Evolutionary conservation across 306 rosid genomes (phyloP).

Genomic region (Adenanthera pavonina): DNA sequence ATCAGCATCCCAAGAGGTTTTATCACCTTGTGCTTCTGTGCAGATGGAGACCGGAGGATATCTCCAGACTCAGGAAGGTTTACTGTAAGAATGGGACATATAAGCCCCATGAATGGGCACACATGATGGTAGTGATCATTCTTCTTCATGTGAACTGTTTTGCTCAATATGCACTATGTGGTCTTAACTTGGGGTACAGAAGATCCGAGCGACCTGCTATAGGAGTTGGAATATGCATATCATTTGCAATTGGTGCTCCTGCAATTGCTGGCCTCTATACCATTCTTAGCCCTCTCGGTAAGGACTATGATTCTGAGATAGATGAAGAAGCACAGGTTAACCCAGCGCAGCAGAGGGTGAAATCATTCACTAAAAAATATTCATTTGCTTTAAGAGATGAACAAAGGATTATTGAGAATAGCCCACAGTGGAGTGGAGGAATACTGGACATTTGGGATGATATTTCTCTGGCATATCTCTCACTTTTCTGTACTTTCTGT

Average conservation of each 20-base stretch:
- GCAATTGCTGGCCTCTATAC: slow-evolving; percentile 79
- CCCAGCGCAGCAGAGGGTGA: slow-evolving; percentile 48
- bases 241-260: slow-evolving; percentile 79
- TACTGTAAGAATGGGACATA: slow-evolving; percentile 89
- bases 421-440: slow-evolving; percentile 85
- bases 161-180: slow-evolving; percentile 89
- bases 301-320: slow-evolving; percentile 72
- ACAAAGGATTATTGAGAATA: slow-evolving; percentile 47
- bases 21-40: slow-evolving; percentile 82
- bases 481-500: slow-evolving; percentile 83
- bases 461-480: slow-evolving; percentile 74
- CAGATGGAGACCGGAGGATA: slow-evolving; percentile 77
- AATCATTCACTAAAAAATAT: slow-evolving; percentile 55
- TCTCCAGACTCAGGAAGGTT: slow-evolving; percentile 63
- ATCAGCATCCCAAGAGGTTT: slow-evolving; percentile 82
- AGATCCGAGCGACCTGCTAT: slow-evolving; percentile 83
- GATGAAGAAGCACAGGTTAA: slow-evolving; percentile 81
- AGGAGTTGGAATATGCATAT: slow-evolving; percentile 79
- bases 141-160: slow-evolving; percentile 87
- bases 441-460: slow-evolving; percentile 85
- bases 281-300: slow-evolving; percentile 86
- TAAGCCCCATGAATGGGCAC: slow-evolving; percentile 91
- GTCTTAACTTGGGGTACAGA: slow-evolving; percentile 80
- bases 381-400: slow-evolving; percentile 68
- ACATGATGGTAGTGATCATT: slow-evolving; percentile 87